A percentile compares a stretch with the other conserved stretches of the same genome.
These are phyloP conservation scores for Tuber melanosporum DNA, from an alignment of 495 filamentous ascomycete genomes.

Conservation along the genomic window DNA sequence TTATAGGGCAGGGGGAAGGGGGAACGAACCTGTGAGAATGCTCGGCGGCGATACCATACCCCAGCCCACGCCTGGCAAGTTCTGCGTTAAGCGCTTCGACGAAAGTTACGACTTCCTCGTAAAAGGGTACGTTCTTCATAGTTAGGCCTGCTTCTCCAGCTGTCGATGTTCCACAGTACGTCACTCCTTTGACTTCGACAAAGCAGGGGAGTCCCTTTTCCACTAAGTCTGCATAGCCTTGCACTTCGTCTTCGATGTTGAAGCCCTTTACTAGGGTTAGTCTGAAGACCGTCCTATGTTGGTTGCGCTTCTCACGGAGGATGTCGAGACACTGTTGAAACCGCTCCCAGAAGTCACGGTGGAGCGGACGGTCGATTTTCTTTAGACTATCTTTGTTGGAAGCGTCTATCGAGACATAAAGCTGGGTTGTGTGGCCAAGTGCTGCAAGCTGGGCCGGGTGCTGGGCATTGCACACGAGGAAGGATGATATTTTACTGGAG, in stretches of 20 bases:
- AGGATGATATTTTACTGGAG: constrained; percentile 77
- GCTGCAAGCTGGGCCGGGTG: constrained; percentile 84
- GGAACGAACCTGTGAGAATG: constrained; percentile 60
- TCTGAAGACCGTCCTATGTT: constrained; percentile 88
- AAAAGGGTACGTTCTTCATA: constrained; percentile 95
- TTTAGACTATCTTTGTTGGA: constrained; percentile 80
- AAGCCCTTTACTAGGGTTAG: constrained; percentile 93
- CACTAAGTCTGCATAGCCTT: constrained; percentile 84
- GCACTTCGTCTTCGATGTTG: constrained; percentile 87
- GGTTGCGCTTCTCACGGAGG: constrained; percentile 67
- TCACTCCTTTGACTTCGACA: constrained; percentile 92
- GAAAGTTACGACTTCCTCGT: constrained; percentile 76
- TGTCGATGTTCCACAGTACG: constrained; percentile 86
- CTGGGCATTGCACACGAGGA: constrained; percentile 97
- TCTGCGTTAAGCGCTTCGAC: constrained; percentile 64
- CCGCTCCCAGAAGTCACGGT: constrained; percentile 95
- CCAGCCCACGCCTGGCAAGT: constrained; percentile 59
- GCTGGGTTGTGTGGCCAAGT: constrained; percentile 76
- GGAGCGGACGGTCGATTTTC: constrained; percentile 81
- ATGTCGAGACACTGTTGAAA: constrained; percentile 88
- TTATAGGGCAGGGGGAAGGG: not conserved
- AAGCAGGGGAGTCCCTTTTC: constrained; percentile 79
- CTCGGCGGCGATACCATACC: constrained; percentile 88
- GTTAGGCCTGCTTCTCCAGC: constrained; percentile 73
- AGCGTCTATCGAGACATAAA: constrained; percentile 94